Evolutionary conservation across 495 filamentous ascomycete species (phyloP), one percentile per base, ranked within the genome.

Genomic region (Coniosporium apollinis): DNA sequence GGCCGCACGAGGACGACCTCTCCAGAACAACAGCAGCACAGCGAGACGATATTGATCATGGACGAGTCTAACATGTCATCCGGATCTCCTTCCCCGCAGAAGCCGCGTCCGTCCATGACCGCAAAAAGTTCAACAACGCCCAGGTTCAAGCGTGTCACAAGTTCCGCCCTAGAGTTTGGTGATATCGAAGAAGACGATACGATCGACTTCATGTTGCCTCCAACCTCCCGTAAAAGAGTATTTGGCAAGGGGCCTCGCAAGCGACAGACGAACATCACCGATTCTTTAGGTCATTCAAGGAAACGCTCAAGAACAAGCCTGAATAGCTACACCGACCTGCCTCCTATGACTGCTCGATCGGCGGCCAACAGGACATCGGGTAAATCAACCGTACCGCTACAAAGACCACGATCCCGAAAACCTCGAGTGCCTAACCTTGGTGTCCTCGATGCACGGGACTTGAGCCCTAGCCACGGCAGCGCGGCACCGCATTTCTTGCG

Each of bases 401-500:
- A 49, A 45, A 24, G 58, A 36, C 49, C 48, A 30, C 50, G 52
- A 24, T 49, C 53, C 17, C 57, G 53, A 2, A 54, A 60, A 40
- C 47, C 19, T 45, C 52, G 33, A 37, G 34, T 3, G 51, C 77
- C 72, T n/a, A 56, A 50, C 19, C 53, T 87, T 21, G 69, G 79
- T 34, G 74, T 87, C 33, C 41, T 93, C 16, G 85, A 94, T 65
- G 72, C 75, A 20, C 61, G 70, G 22, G 21, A 35, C 36, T 22
- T 38, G 39, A 31, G 33, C 54, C 33, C 46, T 41, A 14, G 39
- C 43, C 8, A 42, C 1, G 22, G n/a, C n/a, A n/a, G 19, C 9
- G 5, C 58, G 11, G 53, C 61, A 5, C 86, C 89, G 4, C 57
- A 59, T 19, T 96, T 96, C 48, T 58, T 94, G 15, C 73, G 72